Conservation (phyloP, 306 rosid species). For the Lagenaria siceraria region DNA sequence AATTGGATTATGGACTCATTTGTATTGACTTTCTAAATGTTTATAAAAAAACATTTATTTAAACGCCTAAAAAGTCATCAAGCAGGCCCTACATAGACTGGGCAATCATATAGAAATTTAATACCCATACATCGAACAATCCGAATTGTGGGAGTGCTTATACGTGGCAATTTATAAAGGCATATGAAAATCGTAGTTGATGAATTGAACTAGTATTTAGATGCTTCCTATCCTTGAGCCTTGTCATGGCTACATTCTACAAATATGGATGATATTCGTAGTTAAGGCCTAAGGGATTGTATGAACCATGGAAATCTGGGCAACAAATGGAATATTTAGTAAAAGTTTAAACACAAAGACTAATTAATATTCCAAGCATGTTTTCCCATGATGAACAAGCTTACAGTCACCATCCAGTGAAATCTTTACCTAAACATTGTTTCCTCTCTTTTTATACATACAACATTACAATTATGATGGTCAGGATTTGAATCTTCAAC, state of each 20-base stretch:
- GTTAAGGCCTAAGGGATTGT: background rate
- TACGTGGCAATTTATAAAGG: background rate
- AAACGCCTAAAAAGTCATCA: too few relatives aligned
- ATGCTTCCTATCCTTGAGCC: background rate
- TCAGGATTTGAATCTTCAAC: background rate
- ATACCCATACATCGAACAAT: background rate
- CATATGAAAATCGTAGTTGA: background rate
- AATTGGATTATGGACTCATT: too few relatives aligned
- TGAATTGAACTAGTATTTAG: background rate
- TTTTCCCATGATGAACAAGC: background rate
- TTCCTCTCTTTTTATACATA: background rate
- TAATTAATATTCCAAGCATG: background rate
- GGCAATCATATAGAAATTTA: background rate
- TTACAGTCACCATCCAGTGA: background rate
- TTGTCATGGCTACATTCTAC: background rate
- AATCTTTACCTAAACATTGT: background rate
- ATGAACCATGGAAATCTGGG: background rate
- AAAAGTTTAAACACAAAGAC: background rate
- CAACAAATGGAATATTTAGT: background rate
- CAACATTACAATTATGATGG: background rate
- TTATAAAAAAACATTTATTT: too few relatives aligned
- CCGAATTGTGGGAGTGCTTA: background rate
- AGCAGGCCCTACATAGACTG: too few relatives aligned
- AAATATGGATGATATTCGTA: background rate
- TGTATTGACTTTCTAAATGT: too few relatives aligned